Conservation (phyloP, 139 green algal genomes). For the Chlamydomonas schloesseri region DNA sequence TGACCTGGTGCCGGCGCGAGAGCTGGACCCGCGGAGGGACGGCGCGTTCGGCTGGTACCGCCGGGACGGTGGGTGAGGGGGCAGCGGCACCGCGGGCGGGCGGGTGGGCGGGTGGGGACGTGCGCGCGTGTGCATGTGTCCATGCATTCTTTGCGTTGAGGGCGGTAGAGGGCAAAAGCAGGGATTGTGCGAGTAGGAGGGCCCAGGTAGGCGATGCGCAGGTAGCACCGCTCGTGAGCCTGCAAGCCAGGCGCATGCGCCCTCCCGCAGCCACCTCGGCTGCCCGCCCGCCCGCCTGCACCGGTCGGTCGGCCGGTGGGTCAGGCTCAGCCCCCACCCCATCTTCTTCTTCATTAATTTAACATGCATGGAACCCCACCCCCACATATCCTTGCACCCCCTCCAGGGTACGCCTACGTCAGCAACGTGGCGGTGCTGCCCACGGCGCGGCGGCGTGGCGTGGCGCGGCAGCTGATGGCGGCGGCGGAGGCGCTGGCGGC, state of each 20-base stretch:
- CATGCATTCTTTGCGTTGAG: too few relatives aligned
- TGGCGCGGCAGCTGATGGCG: constrained; percentile 55
- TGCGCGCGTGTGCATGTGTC: neutral
- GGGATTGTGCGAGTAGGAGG: too few relatives aligned
- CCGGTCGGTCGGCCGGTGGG: too few relatives aligned
- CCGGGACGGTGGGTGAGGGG: constrained; percentile 4
- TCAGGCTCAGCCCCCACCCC: neutral
- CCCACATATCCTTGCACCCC: too few relatives aligned
- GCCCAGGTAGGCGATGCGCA: too few relatives aligned
- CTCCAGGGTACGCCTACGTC: constrained; percentile 59
- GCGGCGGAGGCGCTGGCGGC: constrained; percentile 57
- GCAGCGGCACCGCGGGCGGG: neutral
- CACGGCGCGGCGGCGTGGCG: constrained; percentile 43
- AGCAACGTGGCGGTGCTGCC: constrained; percentile 68
- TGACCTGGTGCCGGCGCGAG: constrained; percentile 40
- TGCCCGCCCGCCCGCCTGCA: too few relatives aligned
- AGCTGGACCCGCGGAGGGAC: constrained; percentile 12
- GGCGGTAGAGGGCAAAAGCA: neutral
- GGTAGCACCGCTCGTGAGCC: too few relatives aligned
- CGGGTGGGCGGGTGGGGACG: neutral
- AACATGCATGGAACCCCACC: neutral
- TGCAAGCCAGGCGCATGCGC: too few relatives aligned
- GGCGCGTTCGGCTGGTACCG: constrained; percentile 44
- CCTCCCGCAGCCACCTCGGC: too few relatives aligned
- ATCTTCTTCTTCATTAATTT: too few relatives aligned